A percentile compares a stretch with the other conserved stretches of the same genome.
Conservation (phyloP, 2,329 filamentous ascomycete species). For the Trichocomaceae sp. region DNA sequence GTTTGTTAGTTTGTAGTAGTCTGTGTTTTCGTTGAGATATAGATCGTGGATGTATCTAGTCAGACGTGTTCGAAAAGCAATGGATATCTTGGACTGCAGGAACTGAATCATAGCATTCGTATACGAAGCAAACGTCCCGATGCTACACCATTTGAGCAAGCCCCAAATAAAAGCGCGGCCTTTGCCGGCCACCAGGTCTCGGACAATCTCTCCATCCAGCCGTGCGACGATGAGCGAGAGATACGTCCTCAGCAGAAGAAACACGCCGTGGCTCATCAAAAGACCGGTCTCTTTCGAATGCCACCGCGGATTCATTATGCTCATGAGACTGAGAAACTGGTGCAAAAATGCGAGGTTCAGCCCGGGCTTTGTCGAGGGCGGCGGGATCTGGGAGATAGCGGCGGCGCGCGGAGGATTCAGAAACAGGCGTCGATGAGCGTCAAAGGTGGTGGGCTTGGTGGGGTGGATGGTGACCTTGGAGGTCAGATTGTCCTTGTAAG, state of each 20-base stretch:
- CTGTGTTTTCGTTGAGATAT: constrained; percentile 88
- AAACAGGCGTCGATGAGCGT: constrained; percentile 89
- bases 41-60: constrained; percentile 96
- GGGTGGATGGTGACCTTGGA: constrained; percentile 86
- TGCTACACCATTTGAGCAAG: constrained; percentile 88
- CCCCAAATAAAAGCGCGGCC: constrained; percentile 83
- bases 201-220: constrained; percentile 89
- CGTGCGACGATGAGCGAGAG: constrained; percentile 87
- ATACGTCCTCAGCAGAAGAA: constrained; percentile 87
- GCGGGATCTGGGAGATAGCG: constrained; percentile 61
- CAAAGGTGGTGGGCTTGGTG: constrained; percentile 89
- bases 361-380: constrained; percentile 84
- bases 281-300: constrained; percentile 91
- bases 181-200: constrained; percentile 91
- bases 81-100: constrained; percentile 94
- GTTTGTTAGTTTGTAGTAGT: constrained; percentile 93
- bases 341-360: constrained; percentile 93
- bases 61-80: constrained; percentile 89
- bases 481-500: constrained; percentile 68
- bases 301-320: constrained; percentile 96
- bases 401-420: constrained; percentile 82
- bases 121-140: constrained; percentile 89
- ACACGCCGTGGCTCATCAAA: constrained; percentile 78
- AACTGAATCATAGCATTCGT: constrained; percentile 99
- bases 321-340: constrained; percentile 91